These are phyloP conservation scores for Ophiorrhiza pumila DNA, from an alignment of 257 asterid genomes.

Conservation along the genomic window DNA sequence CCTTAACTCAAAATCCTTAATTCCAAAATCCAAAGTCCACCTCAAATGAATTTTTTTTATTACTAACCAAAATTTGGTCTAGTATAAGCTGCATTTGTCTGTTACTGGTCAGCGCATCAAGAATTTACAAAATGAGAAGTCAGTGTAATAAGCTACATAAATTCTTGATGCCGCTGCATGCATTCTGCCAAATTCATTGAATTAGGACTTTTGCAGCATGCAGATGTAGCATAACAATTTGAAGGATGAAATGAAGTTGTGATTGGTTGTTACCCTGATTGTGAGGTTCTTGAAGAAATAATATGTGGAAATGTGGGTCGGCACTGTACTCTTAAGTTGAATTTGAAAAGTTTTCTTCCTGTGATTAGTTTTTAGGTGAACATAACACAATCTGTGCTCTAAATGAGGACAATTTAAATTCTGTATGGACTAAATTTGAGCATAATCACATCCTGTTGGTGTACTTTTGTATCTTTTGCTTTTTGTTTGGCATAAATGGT, in stretches of 20 bases:
- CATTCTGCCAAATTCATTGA: no score
- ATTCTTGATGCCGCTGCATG: no score
- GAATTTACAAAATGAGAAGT: background rate
- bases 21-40: background rate
- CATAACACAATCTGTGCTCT: background rate
- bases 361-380: background rate
- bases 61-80: background rate
- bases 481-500: background rate
- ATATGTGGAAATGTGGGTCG: no score
- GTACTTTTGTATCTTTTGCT: background rate
- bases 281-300: background rate
- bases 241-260: background rate
- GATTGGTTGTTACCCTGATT: background rate
- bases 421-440: background rate
- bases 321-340: background rate
- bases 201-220: no score
- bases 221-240: slow-evolving; percentile 2
- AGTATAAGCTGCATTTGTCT: background rate
- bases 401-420: background rate
- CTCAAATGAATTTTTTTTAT: background rate
- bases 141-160: no score
- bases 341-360: background rate
- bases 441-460: background rate
- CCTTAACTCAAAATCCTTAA: background rate
- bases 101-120: background rate